Evolutionary conservation across 2,329 filamentous ascomycete species (phyloP).

Genomic region (Ophiostoma australiae): DNA sequence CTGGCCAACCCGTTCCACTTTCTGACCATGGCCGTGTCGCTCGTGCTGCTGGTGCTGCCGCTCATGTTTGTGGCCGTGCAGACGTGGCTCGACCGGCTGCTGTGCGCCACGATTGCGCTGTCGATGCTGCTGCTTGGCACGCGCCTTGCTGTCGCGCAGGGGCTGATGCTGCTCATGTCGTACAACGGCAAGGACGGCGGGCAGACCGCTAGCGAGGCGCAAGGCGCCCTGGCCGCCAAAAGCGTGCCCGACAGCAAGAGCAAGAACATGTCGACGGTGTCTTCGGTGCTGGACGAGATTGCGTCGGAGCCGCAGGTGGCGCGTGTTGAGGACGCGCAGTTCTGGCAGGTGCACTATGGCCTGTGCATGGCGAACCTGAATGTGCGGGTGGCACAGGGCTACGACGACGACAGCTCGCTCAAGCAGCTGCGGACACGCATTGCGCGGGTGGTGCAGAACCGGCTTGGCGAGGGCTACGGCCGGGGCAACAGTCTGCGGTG

Average conservation of each 20-base stretch:
- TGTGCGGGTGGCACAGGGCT: constrained; percentile 60
- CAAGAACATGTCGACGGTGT: constrained; percentile 40
- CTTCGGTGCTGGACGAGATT: constrained; percentile 77
- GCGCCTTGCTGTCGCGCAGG: constrained; percentile 77
- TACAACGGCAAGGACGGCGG: constrained; percentile 47
- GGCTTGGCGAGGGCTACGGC: constrained; percentile 83
- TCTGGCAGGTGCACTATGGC: constrained; percentile 98
- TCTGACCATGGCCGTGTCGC: constrained; percentile 81
- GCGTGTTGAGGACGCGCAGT: constrained; percentile 81
- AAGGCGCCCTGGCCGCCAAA: neutral
- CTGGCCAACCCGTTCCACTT: constrained; percentile 94
- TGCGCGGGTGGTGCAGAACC: constrained; percentile 72
- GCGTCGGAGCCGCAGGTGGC: constrained; percentile 71
- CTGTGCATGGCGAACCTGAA: constrained; percentile 94
- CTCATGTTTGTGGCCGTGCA: constrained; percentile 77
- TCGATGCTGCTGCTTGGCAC: constrained; percentile 85
- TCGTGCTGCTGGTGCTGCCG: constrained; percentile 67
- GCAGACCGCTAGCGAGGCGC: neutral
- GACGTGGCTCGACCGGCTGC: constrained; percentile 73
- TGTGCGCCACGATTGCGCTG: constrained; percentile 75
- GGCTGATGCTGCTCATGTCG: constrained; percentile 93
- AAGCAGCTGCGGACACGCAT: constrained; percentile 71
- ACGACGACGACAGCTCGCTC: constrained; percentile 68
- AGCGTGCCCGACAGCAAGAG: constrained; percentile 11
- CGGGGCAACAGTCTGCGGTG: constrained; percentile 72